A percentile compares a stretch with the other conserved stretches of the same genome.
Evolutionary conservation across 495 filamentous ascomycete species (phyloP).

Genomic region (Cercophora sp.): DNA sequence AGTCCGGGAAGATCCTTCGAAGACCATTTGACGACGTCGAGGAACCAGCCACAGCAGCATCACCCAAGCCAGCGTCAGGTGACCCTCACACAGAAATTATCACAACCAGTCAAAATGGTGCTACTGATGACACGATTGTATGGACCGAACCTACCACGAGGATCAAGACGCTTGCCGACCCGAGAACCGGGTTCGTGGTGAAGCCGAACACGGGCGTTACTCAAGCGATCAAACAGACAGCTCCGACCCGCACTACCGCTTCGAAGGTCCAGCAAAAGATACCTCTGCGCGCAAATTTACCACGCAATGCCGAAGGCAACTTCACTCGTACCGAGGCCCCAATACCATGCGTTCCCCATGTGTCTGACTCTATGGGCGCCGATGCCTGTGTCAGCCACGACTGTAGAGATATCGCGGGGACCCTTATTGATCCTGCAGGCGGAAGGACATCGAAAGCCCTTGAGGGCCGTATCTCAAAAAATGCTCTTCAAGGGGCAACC

Average conservation of each 20-base stretch:
- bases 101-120: too few relatives aligned
- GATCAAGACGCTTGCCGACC: slow-evolving; percentile 40
- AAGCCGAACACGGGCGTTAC: too few relatives aligned
- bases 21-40: slow-evolving; percentile 36
- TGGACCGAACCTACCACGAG: slow-evolving; percentile 72
- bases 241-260: not conserved
- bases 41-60: not conserved
- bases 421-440: slow-evolving; percentile 10
- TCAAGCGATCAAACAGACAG: not conserved
- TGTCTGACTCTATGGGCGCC: slow-evolving; percentile 9
- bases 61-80: not conserved
- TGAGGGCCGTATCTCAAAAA: slow-evolving; percentile 61
- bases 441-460: slow-evolving; percentile 15
- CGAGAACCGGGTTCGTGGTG: slow-evolving; percentile 29
- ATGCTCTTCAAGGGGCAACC: slow-evolving; percentile 55
- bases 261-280: not conserved
- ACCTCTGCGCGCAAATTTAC: not conserved
- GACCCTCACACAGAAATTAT: too few relatives aligned
- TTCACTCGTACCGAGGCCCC: slow-evolving; percentile 35
- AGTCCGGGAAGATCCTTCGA: slow-evolving; percentile 31
- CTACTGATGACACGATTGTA: slow-evolving; percentile 40
- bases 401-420: not conserved
- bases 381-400: not conserved
- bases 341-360: slow-evolving; percentile 33
- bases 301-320: slow-evolving; percentile 29